These are phyloP conservation scores for Aaosphaeria pasadenensis DNA, from an alignment of 2,329 filamentous ascomycete genomes.

Conservation along the genomic window DNA sequence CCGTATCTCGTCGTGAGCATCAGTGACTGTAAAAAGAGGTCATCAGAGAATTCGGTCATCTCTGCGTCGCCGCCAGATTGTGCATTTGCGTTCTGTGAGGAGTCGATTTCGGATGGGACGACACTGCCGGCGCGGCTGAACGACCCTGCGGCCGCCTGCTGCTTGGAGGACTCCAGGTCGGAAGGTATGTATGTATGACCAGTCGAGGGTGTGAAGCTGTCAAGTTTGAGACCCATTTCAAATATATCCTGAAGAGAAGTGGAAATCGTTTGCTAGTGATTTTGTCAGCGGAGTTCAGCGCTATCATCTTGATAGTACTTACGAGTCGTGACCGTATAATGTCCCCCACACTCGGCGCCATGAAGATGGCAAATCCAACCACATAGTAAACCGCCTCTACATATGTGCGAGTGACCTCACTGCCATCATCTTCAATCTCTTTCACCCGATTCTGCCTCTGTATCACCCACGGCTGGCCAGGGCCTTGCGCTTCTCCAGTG, in stretches of 20 bases:
- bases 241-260: slow-evolving; percentile 56
- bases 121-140: slow-evolving; percentile 28
- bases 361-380: slow-evolving; percentile 59
- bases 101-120: slow-evolving; percentile 20
- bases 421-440: slow-evolving; percentile 33
- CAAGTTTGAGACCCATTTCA: slow-evolving; percentile 51
- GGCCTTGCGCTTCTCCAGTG: slow-evolving; percentile 53
- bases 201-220: slow-evolving; percentile 56
- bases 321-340: slow-evolving; percentile 56
- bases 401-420: slow-evolving; percentile 49
- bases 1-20: slow-evolving; percentile 52
- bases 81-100: slow-evolving; percentile 15
- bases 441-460: slow-evolving; percentile 49
- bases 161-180: slow-evolving; percentile 36
- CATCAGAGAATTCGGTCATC: slow-evolving; percentile 28
- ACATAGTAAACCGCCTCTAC: slow-evolving; percentile 59
- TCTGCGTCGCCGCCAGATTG: slow-evolving; percentile 7
- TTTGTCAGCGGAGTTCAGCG: too few relatives aligned
- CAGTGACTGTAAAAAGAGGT: slow-evolving; percentile 45
- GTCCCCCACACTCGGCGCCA: slow-evolving; percentile 60
- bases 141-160: slow-evolving; percentile 26
- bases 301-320: slow-evolving; percentile 12
- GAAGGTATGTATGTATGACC: slow-evolving; percentile 60
- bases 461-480: slow-evolving; percentile 57
- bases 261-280: slow-evolving; percentile 50